A percentile compares a stretch with the other conserved stretches of the same genome.
Evolutionary conservation across 176 grass and related monocot genomes (phyloP).

Genomic region (Bromus sterilis): DNA sequence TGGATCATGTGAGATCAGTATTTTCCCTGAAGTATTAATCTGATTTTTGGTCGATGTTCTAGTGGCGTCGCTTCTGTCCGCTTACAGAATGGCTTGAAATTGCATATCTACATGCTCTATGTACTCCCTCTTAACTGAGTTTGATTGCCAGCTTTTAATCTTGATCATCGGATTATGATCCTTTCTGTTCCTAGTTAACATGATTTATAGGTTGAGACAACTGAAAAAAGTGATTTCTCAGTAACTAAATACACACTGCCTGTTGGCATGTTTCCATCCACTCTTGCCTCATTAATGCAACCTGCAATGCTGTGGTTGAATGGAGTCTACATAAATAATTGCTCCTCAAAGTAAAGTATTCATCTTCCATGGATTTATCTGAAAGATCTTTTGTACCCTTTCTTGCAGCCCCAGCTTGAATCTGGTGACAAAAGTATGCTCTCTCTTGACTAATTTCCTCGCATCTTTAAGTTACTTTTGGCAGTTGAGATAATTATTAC

Average conservation of each 20-base stretch:
- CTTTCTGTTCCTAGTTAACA: not conserved
- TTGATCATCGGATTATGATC: not conserved
- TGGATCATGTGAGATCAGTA: not conserved
- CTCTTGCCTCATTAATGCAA: not conserved
- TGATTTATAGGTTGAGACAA: not conserved
- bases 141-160: not conserved
- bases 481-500: not conserved
- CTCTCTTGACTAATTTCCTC: not conserved
- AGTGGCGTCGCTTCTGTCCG: not conserved
- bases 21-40: not conserved
- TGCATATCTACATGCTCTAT: not conserved
- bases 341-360: not conserved
- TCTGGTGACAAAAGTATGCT: conserved; percentile 91
- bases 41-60: not conserved
- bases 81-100: not conserved
- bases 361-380: conserved; percentile 15
- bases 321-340: not conserved
- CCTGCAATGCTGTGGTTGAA: not conserved
- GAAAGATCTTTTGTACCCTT: conserved; percentile 25
- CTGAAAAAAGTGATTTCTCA: not conserved
- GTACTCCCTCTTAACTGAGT: not conserved
- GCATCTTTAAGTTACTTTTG: conserved; percentile 4
- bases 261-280: not conserved
- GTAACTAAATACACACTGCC: not conserved
- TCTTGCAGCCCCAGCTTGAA: conserved; percentile 84